phyloP scores from a whole-genome alignment of 495 filamentous ascomycete species.

The Jackrogersella minutella region DNA sequence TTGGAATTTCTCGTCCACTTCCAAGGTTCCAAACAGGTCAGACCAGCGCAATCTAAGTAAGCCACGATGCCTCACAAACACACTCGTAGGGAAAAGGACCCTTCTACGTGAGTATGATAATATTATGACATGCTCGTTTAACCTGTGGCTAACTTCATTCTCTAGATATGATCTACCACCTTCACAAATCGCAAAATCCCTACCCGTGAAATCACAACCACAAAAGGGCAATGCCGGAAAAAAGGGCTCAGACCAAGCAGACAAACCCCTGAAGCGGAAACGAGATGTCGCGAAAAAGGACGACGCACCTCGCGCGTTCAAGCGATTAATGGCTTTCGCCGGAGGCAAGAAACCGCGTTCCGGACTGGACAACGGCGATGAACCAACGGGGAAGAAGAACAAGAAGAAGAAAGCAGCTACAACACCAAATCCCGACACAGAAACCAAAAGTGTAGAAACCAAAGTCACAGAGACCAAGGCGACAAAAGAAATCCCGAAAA shows the following conservation, averaged over 20 bases:
- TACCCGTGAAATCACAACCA: constrained; percentile 61
- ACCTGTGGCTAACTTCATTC: constrained; percentile 41
- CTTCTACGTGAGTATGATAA: constrained; percentile 47
- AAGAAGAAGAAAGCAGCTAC: constrained; percentile 57
- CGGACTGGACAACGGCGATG: constrained; percentile 74
- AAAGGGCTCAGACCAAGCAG: constrained; percentile 33
- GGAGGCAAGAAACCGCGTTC: constrained; percentile 63
- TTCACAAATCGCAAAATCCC: constrained; percentile 69
- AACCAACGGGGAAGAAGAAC: constrained; percentile 55
- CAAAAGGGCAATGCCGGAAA: constrained; percentile 45
- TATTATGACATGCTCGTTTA: neutral
- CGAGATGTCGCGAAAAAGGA: constrained; percentile 61
- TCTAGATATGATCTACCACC: constrained; percentile 79
- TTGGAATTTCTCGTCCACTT: neutral
- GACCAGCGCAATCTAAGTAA: neutral
- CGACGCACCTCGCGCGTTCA: constrained; percentile 88
- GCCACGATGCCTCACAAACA: constrained; percentile 86
- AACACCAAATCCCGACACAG: constrained; percentile 3
- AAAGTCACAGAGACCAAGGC: constrained; percentile 28
- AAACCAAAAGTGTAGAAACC: constrained; percentile 11
- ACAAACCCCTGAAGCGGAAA: constrained; percentile 57
- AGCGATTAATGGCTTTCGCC: constrained; percentile 76
- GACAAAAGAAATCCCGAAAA: constrained; percentile 61
- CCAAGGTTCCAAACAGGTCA: too few species aligned
- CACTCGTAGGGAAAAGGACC: constrained; percentile 65